phyloP scores from a whole-genome alignment of 257 asterid species.

The Solanum habrochaites region DNA sequence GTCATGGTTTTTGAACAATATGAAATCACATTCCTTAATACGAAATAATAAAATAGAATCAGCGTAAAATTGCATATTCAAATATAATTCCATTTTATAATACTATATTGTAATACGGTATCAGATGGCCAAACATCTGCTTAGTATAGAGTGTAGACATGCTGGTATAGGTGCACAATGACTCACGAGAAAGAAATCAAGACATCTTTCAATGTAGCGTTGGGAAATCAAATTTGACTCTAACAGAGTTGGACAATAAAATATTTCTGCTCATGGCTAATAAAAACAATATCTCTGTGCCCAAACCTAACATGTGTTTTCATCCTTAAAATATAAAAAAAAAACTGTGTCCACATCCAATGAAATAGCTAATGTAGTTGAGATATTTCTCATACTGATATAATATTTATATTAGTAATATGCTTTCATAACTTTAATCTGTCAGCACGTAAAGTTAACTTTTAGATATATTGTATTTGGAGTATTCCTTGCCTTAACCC shows the following conservation, averaged over 20 bases:
- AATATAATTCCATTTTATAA: too few species aligned
- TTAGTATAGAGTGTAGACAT: not conserved
- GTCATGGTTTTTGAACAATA: too few species aligned
- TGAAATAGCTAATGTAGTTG: too few species aligned
- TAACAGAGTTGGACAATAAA: not conserved
- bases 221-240: not conserved
- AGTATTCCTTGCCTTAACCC: not conserved
- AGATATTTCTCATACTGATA: not conserved
- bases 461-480: not conserved
- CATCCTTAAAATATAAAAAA: too few species aligned
- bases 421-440: not conserved
- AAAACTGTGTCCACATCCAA: too few species aligned
- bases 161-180: not conserved
- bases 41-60: fast-evolving
- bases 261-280: not conserved
- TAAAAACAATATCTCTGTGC: not conserved
- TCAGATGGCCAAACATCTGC: too few species aligned
- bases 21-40: too few species aligned
- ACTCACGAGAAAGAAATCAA: not conserved
- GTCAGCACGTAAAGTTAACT: not conserved
- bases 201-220: not conserved
- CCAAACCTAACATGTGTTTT: not conserved
- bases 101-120: too few species aligned
- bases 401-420: not conserved
- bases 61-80: fast-evolving